phyloP scores from a whole-genome alignment of 768 basidiomycete genomes.

The Guyanaporus albipodus region DNA sequence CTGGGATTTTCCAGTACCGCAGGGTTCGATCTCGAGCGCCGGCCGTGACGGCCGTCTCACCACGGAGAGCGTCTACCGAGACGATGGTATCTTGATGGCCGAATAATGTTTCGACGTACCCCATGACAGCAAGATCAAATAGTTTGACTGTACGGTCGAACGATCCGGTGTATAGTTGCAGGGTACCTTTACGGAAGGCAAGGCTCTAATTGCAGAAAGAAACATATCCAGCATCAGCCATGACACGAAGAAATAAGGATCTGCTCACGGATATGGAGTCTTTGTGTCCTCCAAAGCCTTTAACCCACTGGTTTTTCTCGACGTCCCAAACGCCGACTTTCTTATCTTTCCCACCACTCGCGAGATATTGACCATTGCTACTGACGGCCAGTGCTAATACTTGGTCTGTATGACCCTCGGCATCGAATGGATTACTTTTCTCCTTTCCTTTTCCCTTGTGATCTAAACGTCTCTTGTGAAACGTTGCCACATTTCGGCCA shows the following conservation, averaged over 20 bases:
- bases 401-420: constrained; percentile 82
- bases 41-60: constrained; percentile 80
- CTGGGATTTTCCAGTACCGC: constrained; percentile 94
- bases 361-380: constrained; percentile 79
- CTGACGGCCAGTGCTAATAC: constrained; percentile 82
- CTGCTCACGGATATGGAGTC: constrained; percentile 62
- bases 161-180: constrained; percentile 66
- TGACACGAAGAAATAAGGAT: constrained; percentile 34
- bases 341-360: constrained; percentile 83
- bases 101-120: constrained; percentile 93
- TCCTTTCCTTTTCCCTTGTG: constrained; percentile 55
- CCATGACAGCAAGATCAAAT: constrained; percentile 78
- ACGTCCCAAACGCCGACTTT: constrained; percentile 84
- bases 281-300: constrained; percentile 75
- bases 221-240: not conserved
- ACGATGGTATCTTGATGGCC: constrained; percentile 92
- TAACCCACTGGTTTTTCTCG: constrained; percentile 70
- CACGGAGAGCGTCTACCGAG: constrained; percentile 72
- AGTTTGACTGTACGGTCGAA: constrained; percentile 89
- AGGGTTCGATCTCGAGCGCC: constrained; percentile 90
- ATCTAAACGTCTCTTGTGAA: constrained; percentile 55
- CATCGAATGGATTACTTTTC: constrained; percentile 43
- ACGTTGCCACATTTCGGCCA: constrained; percentile 54
- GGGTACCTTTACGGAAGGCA: constrained; percentile 73
- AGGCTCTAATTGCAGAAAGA: constrained; percentile 46